These are phyloP conservation scores for Fraxinus ornus DNA, from an alignment of 305 asterid species.

Conservation along the genomic window DNA sequence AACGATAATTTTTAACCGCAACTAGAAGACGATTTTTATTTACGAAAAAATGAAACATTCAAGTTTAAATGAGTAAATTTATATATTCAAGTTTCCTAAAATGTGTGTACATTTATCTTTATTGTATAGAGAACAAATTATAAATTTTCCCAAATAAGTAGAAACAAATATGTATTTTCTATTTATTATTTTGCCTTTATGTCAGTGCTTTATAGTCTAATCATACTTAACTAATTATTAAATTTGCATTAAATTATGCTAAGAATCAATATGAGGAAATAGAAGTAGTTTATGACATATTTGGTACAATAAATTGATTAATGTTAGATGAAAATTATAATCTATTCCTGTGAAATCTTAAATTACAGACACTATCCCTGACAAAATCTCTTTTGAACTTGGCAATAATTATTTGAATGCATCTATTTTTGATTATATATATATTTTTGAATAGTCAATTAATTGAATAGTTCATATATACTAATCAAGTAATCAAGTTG, in stretches of 20 bases:
- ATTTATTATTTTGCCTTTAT: too few relatives aligned
- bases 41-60: background rate
- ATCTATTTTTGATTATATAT: background rate
- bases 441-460: slow-evolving; percentile 32
- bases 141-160: background rate
- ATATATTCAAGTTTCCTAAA: background rate
- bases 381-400: background rate
- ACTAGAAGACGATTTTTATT: background rate
- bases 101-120: background rate
- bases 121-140: background rate
- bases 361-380: background rate
- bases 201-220: background rate
- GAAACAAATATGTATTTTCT: background rate
- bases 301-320: too few relatives aligned
- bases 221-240: background rate
- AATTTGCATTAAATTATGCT: background rate
- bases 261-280: background rate
- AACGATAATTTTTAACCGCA: background rate
- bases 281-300: background rate
- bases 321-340: too few relatives aligned
- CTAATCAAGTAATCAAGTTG: background rate
- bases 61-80: background rate
- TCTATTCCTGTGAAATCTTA: background rate
- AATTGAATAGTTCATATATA: slow-evolving; percentile 29
- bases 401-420: background rate